Conservation (phyloP, 306 rosid species). For the Comarum palustre region DNA sequence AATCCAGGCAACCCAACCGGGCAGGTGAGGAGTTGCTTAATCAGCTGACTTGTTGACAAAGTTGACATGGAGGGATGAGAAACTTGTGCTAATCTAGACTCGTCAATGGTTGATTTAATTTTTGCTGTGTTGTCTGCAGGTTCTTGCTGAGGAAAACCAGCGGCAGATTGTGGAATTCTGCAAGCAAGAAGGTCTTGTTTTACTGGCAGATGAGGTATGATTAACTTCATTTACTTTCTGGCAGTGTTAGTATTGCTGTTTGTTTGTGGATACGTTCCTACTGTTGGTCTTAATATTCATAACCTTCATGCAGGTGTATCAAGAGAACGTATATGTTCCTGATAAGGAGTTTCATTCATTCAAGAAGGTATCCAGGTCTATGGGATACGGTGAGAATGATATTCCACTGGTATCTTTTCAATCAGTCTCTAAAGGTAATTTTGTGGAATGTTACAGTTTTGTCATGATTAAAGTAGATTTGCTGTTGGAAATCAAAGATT, state of each 20-base stretch:
- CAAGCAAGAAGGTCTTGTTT: slow-evolving; percentile 82
- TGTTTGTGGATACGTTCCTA: neutral
- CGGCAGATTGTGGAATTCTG: slow-evolving; percentile 71
- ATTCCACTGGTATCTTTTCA: slow-evolving; percentile 75
- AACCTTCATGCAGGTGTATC: slow-evolving; percentile 61
- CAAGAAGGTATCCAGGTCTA: slow-evolving; percentile 72
- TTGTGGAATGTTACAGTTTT: slow-evolving; percentile 1
- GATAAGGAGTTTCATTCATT: slow-evolving; percentile 84
- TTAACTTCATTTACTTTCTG: neutral
- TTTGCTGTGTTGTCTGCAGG: slow-evolving; percentile 36
- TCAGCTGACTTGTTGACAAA: neutral
- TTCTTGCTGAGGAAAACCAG: slow-evolving; percentile 74
- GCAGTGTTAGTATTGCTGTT: neutral
- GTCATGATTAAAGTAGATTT: neutral
- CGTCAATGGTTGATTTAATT: neutral
- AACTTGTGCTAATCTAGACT: slow-evolving; percentile 9
- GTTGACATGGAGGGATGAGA: slow-evolving; percentile 1
- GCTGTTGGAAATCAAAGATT: neutral
- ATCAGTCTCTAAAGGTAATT: slow-evolving; percentile 83
- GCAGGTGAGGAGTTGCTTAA: slow-evolving; percentile 53
- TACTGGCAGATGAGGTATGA: slow-evolving; percentile 93
- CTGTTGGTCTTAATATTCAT: neutral
- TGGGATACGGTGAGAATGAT: slow-evolving; percentile 79
- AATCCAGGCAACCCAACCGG: slow-evolving; percentile 99
- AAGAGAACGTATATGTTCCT: slow-evolving; percentile 74